Evolutionary conservation across 1,284 basidiomycete genomes (phyloP).

Genomic region (Leccinum griseonigrum): DNA sequence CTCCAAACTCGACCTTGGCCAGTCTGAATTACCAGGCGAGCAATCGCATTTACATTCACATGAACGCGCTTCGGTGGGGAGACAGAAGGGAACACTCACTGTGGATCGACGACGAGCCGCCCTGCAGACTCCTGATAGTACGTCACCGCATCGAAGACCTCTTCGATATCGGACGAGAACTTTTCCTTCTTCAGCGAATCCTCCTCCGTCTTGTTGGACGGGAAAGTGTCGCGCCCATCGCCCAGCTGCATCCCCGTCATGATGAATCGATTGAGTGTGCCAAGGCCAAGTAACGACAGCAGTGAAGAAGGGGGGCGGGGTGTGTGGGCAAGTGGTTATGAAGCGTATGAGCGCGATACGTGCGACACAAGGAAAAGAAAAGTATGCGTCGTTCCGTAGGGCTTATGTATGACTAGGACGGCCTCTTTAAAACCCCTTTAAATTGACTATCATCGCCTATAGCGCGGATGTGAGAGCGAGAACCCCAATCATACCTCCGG

Average conservation of each 20-base stretch:
- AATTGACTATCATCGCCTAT: neutral
- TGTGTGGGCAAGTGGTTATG: neutral
- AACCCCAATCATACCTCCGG: neutral
- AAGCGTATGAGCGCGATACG: neutral
- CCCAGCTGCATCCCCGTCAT: neutral
- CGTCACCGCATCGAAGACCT: constrained; percentile 40
- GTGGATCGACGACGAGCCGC: constrained; percentile 60
- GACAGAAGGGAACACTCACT: constrained; percentile 36
- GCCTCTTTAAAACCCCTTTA: neutral
- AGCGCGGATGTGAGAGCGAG: neutral
- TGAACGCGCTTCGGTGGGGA: neutral
- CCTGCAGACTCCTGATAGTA: constrained; percentile 58
- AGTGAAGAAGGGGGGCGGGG: neutral
- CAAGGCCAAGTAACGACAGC: neutral
- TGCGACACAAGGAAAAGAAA: neutral
- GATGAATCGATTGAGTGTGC: neutral
- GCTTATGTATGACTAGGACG: neutral
- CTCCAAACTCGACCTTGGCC: constrained; percentile 51
- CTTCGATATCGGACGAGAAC: neutral
- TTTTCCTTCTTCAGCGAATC: neutral
- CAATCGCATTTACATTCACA: neutral
- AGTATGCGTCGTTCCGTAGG: neutral
- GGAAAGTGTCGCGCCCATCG: neutral
- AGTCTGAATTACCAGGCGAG: constrained; percentile 37
- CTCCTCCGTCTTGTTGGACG: neutral